A percentile compares a stretch with the other conserved stretches of the same genome.
Conservation (phyloP, 345 rosid species). For the Isatis tinctoria region DNA sequence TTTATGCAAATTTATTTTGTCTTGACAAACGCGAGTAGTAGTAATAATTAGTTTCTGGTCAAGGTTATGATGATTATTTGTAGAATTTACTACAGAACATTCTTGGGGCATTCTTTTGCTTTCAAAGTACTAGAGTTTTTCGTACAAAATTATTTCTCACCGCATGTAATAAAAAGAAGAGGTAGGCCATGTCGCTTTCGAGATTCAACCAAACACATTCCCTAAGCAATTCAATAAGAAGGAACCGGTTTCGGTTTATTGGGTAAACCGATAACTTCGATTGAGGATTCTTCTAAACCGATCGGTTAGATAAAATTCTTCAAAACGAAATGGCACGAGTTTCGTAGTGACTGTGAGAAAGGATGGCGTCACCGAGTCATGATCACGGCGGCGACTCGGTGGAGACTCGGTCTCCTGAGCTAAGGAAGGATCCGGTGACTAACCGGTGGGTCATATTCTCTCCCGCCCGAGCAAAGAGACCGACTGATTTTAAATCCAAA, state of each 20-base stretch:
- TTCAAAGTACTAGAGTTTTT: neutral
- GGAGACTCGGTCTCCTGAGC: slow-evolving; percentile 47
- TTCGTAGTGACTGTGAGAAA: neutral
- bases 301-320: neutral
- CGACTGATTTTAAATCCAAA: slow-evolving; percentile 76
- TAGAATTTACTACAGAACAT: neutral
- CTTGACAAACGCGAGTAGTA: neutral
- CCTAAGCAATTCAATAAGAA: neutral
- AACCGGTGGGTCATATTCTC: slow-evolving; percentile 80
- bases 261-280: neutral
- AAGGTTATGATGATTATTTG: neutral
- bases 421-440: slow-evolving; percentile 55
- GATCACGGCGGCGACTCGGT: slow-evolving; percentile 22
- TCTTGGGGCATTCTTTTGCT: neutral
- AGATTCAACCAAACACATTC: neutral
- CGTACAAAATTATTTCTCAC: neutral
- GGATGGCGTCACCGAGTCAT: slow-evolving; percentile 36
- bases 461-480: slow-evolving; percentile 70
- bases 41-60: neutral
- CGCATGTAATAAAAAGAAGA: neutral
- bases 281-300: neutral
- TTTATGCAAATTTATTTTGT: neutral
- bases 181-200: neutral
- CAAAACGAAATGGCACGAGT: neutral
- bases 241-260: neutral